Evolutionary conservation across 495 filamentous ascomycete genomes (phyloP), one percentile per base, ranked within the genome.

Genomic region (Talaromyces adpressus): DNA sequence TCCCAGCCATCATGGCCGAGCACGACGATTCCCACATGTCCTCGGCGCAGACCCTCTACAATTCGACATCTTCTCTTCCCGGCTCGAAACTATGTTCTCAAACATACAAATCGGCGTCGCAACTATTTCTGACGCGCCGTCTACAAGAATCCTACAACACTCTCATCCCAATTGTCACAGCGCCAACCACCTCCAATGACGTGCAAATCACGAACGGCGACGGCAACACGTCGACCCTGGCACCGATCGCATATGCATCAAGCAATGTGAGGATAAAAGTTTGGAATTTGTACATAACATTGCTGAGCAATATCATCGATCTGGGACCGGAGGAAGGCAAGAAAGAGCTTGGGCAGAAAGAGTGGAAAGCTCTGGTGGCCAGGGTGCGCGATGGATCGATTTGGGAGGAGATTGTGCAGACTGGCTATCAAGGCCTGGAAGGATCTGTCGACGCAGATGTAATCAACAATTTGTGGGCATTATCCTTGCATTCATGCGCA

Each of bases 241-340:
- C 91, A 49, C 90, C 90, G 3, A 87, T 96, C 58, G 85, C 86
- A 59, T 80, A 78, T 64, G 89, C 89, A 62, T 89, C 89, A 56
- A 81, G 86, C 59, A 87, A 85, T 45, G 91, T 89, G 63, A 81
- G 93, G 65, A 91, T 97, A 75, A 98, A 97, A 73, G 86, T 97
- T 61, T 98, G 95, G 95, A 95, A 91, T 74, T 82, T 98, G 67
- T 98, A 98, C 73, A 84, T 98, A 58, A 96, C 92, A 0, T 85
- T 98, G 25, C 81, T 98, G 36, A 95, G 96, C 75, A 90, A 90
- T 25, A 89, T 96, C 54, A 81, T 93, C 39, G 92, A 98, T 65
- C 79, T 97, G 66, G 91, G 90, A 18, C 75, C 87, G n/a, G 91
- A 97, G 67, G 91, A 96, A 71, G 94, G 93, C 32, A 96, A 93